Evolutionary conservation across 2,329 filamentous ascomycete genomes (phyloP), one percentile per base, ranked within the genome.

Genomic region (Aplosporella prunicola): DNA sequence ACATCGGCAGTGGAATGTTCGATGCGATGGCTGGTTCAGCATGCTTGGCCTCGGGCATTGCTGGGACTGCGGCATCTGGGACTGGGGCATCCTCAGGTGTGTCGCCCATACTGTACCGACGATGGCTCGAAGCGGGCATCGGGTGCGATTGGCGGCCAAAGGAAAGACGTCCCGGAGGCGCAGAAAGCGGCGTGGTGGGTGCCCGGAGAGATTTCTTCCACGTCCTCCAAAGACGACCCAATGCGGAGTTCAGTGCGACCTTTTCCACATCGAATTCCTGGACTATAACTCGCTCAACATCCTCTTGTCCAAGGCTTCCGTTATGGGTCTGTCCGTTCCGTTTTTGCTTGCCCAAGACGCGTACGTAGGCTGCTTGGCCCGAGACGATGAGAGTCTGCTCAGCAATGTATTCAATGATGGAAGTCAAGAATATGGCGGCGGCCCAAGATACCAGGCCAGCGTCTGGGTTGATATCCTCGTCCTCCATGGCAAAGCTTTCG

Each of bases 361-460:
- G 76, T 39, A 78, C 73, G 54, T 78, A 86, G 1, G 91, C 82
- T 18, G 85, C 86, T 54, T 93, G 82, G 10, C 85, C 85, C 11
- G 87, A 84, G 25, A 93, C 75, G n/a, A 88, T 74, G 43, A 98
- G 67, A 5, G 86, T 82, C 56, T 93, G 83, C 61, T 98, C 91
- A 20, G 85, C 89, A 60, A 98, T 78, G 53, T 87, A 91, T 60
- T 98, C 91, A 27, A 98, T 68, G 43, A 98, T 85, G 0, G 89
- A 93, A 1, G 91, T 95, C 31, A 98, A 66, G 61, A 96, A 98
- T 46, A 98, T 96, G 41, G 91, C 88, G 10, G 93, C 85, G 0
- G 88, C 82, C 20, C 91, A 88, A 0, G 87, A 93, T 14, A 96
- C 64, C n/a, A 69, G 60, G 1, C 63, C 63, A 11, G 36, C 15